A percentile compares a stretch with the other conserved stretches of the same genome.
These are phyloP conservation scores for Xylaria acuta DNA, from an alignment of 495 filamentous ascomycete genomes.

Conservation along the genomic window DNA sequence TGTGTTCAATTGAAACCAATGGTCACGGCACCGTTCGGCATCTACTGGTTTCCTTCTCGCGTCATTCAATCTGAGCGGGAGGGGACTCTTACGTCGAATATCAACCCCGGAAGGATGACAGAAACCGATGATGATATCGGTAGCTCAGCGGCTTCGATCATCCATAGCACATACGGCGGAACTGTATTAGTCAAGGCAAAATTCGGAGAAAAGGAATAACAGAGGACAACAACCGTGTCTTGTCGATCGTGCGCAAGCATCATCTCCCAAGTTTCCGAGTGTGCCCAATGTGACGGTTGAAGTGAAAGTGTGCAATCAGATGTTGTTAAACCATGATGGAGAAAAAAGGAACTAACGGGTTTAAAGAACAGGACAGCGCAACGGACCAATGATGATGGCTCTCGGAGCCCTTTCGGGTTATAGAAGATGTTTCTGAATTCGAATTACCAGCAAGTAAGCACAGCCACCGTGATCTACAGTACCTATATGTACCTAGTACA, in stretches of 20 bases:
- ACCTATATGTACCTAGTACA: too few relatives aligned
- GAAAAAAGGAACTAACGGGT: neutral
- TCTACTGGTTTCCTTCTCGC: neutral
- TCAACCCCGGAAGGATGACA: neutral
- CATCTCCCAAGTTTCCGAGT: neutral
- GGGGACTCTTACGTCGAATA: neutral
- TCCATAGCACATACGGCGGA: neutral
- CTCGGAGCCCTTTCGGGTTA: slow-evolving; percentile 10
- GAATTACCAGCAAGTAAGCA: slow-evolving; percentile 5
- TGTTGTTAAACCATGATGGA: too few relatives aligned
- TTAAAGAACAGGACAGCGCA: neutral
- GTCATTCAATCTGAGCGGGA: neutral
- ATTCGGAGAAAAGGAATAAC: neutral
- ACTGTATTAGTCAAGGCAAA: neutral
- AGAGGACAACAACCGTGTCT: neutral
- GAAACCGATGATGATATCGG: neutral
- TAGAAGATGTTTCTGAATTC: slow-evolving; percentile 3
- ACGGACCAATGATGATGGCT: slow-evolving; percentile 9
- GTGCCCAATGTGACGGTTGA: neutral
- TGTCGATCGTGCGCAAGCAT: neutral
- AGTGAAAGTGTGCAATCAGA: neutral
- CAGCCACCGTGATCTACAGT: neutral
- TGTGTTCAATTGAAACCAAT: slow-evolving; percentile 60
- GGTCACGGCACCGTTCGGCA: neutral
- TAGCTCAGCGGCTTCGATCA: neutral